These are phyloP conservation scores for Fagus crenata DNA, from an alignment of 306 rosid species.

Conservation along the genomic window DNA sequence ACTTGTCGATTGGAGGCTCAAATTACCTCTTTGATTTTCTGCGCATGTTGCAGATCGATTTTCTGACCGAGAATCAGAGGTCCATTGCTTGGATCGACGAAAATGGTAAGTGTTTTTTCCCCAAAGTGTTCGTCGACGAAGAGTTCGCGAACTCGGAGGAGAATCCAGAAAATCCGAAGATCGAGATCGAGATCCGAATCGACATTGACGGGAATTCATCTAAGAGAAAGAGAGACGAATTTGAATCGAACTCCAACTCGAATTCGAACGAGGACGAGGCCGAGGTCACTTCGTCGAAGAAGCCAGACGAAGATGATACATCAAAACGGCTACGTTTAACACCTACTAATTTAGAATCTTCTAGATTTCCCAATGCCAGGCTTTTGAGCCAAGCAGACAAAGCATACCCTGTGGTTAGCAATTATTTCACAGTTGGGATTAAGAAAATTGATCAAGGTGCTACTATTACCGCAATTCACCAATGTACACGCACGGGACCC, in stretches of 20 bases:
- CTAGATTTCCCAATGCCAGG: slow-evolving; percentile 44
- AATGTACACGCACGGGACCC: slow-evolving; percentile 33
- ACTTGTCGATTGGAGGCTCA: slow-evolving; percentile 38
- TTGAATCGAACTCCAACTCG: neutral
- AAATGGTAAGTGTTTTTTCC: slow-evolving; percentile 49
- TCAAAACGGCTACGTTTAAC: slow-evolving; percentile 36
- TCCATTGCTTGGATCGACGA: slow-evolving; percentile 70
- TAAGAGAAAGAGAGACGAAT: slow-evolving; percentile 31
- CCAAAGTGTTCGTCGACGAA: slow-evolving; percentile 40
- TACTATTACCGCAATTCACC: slow-evolving; percentile 41
- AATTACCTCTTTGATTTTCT: slow-evolving; percentile 46
- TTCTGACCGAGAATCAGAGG: slow-evolving; percentile 38
- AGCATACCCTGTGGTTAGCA: slow-evolving; percentile 23
- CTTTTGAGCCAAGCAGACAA: slow-evolving; percentile 31
- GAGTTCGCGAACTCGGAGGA: slow-evolving; percentile 23
- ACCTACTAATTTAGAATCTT: slow-evolving; percentile 4
- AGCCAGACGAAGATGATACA: slow-evolving; percentile 2
- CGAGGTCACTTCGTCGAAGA: slow-evolving; percentile 45
- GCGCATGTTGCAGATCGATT: slow-evolving; percentile 57
- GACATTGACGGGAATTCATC: slow-evolving; percentile 25
- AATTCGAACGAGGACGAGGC: slow-evolving; percentile 23
- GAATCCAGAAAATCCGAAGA: slow-evolving; percentile 6
- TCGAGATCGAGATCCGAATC: slow-evolving; percentile 36
- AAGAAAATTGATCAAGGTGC: slow-evolving; percentile 30
- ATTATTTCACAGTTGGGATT: slow-evolving; percentile 37